Base-by-base conservation (phyloP, 1,284 basidiomycete genomes). In the Cryptococcus sp. region DNA sequence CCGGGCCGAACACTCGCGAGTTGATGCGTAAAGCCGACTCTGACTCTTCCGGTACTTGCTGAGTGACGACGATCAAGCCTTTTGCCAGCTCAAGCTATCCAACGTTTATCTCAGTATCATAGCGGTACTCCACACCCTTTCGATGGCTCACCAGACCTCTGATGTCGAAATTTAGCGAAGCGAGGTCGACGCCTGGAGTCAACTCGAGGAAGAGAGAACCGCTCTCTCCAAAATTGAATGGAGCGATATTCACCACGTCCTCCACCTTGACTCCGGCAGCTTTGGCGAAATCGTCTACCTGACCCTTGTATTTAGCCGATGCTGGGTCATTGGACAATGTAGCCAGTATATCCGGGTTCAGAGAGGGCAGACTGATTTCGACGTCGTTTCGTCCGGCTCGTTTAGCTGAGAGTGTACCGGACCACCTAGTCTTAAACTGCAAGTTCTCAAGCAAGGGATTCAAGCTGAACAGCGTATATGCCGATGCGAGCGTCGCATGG, bases 401-500 rank as follows among this genome's bases (percentile, higher is more conserved):
- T 38, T 51, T 23, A 10, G 71, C 71, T 22, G 48, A 41, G 16
- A 75, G 68, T 11, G 46, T 53, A n/a, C 72, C 74, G 19, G 65
- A 55, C 50, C 51, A 70, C n/a, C 60, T 57, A 11, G 69, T 74
- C 45, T 65, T n/a, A 58, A 74, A 72, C 13, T 48, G 45, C 29
- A 75, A 54, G 5, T 48, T 20, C 0, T 48, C 26, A 1, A 62
- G 52, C 0, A 40, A 3, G 0, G 72, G 68, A 45, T 69, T 52
- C 11, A 63, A 52, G 41, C 55, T 52, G 64, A 75, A 74, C 22
- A 74, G 64, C 0, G 59, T 53, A 22, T 52, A 55, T 2, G 74
- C 65, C 1, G 74, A 52, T 3, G 74, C 72, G 3, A 75, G 59
- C 1, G 74, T 75, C 25, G 72, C 72, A 52, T 75, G 74, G 0